Evolutionary conservation across 306 rosid genomes (phyloP).

Genomic region (Fagus crenata): DNA sequence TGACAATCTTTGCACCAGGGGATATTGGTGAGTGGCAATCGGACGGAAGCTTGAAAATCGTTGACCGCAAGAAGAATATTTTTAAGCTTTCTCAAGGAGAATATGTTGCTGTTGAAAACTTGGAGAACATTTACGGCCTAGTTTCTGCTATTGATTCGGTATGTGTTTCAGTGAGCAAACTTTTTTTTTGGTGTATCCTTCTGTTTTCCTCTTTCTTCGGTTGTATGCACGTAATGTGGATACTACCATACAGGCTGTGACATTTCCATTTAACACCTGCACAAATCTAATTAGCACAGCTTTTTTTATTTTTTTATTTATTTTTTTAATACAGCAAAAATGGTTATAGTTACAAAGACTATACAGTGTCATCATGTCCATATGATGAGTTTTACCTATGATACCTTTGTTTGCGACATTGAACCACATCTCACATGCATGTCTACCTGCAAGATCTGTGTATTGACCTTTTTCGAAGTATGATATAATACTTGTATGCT

Average conservation of each 20-base stretch:
- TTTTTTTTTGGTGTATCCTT: neutral
- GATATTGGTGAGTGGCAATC: slow-evolving; percentile 96
- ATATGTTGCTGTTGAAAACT: slow-evolving; percentile 96
- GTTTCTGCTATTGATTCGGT: slow-evolving; percentile 74
- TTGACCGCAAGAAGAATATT: slow-evolving; percentile 96
- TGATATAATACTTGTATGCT: neutral
- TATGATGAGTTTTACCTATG: neutral
- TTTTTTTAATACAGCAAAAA: neutral
- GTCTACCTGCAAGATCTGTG: slow-evolving; percentile 17
- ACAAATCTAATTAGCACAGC: neutral
- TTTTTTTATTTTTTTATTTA: neutral
- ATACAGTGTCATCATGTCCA: neutral
- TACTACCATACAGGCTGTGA: neutral
- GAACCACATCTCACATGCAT: neutral
- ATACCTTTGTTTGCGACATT: neutral
- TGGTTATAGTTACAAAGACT: neutral
- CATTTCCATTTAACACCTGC: neutral
- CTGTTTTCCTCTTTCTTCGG: slow-evolving; percentile 1
- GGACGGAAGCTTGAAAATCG: slow-evolving; percentile 93
- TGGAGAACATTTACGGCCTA: slow-evolving; percentile 80
- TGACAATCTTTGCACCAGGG: slow-evolving; percentile 55
- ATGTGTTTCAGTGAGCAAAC: slow-evolving; percentile 22
- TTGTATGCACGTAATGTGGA: neutral
- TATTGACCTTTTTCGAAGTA: neutral
- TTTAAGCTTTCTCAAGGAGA: slow-evolving; percentile 99